Base-by-base conservation (phyloP, 176 grass and related monocot species). In the Hordeum marinum region DNA sequence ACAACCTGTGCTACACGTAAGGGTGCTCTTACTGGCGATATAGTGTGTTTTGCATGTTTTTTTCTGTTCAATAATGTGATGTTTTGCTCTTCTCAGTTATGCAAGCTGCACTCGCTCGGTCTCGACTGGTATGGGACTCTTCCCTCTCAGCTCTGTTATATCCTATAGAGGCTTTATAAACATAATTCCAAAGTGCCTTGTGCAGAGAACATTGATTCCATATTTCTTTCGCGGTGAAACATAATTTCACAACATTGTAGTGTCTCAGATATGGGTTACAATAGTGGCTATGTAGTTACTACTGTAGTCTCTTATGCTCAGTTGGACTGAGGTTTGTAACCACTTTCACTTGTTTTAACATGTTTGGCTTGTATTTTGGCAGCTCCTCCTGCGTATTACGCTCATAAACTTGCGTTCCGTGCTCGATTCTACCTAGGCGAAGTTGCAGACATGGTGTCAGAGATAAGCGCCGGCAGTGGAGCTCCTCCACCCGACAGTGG, bases 1-100 rank as follows among this genome's bases (percentile, higher is more conserved):
- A 94, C 76, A 94, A 88, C 74, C 71, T 97, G 31, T 97, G 95
- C 70, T 94, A 93, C 87, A 88, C 68, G 95, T 97, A 83, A 88
- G 63, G 3, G 14, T 75, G 66, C 39, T 68, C 45, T 86, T 72
- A 36, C 43, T 21, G 14, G 14, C 2, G 8, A 45, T 45, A 17
- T 73, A 20, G 32, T 72, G 5, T 43, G n/a, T 69, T 25, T 52
- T 62, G 50, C 62, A 31, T 50, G 20, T n/a, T 45, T 86, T 58
- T 20, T 41, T 21, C 41, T 7, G 5, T 14, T 34, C 24, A 35
- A 29, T 32, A 59, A 11, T 58, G 39, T 85, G 61, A 87, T 0
- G 5, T 26, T 80, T 11, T 73, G 61, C 62, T 32, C 61, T 86
- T 63, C 7, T 46, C 80, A 94, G 94, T 6, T 94, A 97, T 86